Evolutionary conservation across 495 filamentous ascomycete genomes (phyloP), one percentile per base, ranked within the genome.

Genomic region (Stereocaulon alpinum): DNA sequence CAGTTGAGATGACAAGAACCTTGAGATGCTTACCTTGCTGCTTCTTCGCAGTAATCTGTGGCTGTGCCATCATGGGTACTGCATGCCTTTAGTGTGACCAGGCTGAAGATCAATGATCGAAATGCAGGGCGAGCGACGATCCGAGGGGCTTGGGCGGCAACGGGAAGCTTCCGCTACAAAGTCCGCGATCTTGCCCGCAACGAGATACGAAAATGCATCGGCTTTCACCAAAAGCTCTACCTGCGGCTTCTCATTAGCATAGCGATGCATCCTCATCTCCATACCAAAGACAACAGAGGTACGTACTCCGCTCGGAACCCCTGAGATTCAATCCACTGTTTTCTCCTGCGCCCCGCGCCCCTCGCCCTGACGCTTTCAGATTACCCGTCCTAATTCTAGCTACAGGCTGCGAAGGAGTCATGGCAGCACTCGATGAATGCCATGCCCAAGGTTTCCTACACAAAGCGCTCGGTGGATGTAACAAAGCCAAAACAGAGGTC

Each of bases 251-350:
- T n/a, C 30, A 43, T 15, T 17, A 27, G 18, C 37, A 24, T 27
- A 27, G 34, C 5, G 50, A 98, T 98, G 93, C 93, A 98, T 88
- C 93, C 93, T 27, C 91, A 95, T 73, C 74, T 98, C 4, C 91
- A 97, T 66, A 96, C 89, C 27, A 87, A 90, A 63, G 82, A 95
- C 66, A 96, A 95, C 64, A 74, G 74, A 70, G 90, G 93, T 96
- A 80, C 30, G 76, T 74, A 49, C 24, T 15, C 11, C 29, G 34
- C 29, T 34, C 9, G 30, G 9, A 37, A 9, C n/a, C 20, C 30
- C 30, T 27, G n/a, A 52, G 29, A 10, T n/a, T 51, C 20, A 7
- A 24, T 2, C 42, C 41, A 32, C 32, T 54, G 18, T 40, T 56
- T 42, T 40, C 52, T 37, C 37, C 50, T 48, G 22, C 61, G 14